These are phyloP conservation scores for Saturnispora gosingensis DNA, from an alignment of 805 yeast species.

Conservation along the genomic window DNA sequence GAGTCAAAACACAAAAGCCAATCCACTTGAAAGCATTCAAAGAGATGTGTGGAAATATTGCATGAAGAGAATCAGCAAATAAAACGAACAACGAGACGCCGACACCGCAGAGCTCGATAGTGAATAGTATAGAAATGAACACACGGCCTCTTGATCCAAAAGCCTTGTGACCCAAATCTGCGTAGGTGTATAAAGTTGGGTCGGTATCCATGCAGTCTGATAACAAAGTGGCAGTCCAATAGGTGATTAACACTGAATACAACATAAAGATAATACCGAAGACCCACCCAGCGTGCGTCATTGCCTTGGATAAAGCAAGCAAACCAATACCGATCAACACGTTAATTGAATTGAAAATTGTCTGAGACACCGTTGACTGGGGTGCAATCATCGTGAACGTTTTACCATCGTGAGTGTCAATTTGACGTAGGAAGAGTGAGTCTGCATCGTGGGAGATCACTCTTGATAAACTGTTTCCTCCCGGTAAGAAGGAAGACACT, in stretches of 20 bases:
- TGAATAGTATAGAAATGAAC: slow-evolving; percentile 62
- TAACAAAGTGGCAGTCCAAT: slow-evolving; percentile 66
- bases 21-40: slow-evolving; percentile 51
- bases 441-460: slow-evolving; percentile 22
- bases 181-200: slow-evolving; percentile 73
- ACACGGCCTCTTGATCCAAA: slow-evolving; percentile 72
- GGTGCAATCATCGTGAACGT: slow-evolving; percentile 67
- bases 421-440: slow-evolving; percentile 32
- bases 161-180: slow-evolving; percentile 81
- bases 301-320: slow-evolving; percentile 56
- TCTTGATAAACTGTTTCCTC: slow-evolving; percentile 13
- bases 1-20: slow-evolving; percentile 64
- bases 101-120: slow-evolving; percentile 69
- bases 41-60: slow-evolving; percentile 48
- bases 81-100: slow-evolving; percentile 75
- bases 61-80: slow-evolving; percentile 78
- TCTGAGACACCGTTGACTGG: slow-evolving; percentile 69
- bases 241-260: slow-evolving; percentile 58
- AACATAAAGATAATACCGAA: slow-evolving; percentile 52
- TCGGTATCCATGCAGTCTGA: slow-evolving; percentile 74
- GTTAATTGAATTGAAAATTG: slow-evolving; percentile 57
- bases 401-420: slow-evolving; percentile 65
- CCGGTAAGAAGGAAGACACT: slow-evolving; percentile 9
- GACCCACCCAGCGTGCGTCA: slow-evolving; percentile 56
- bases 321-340: slow-evolving; percentile 62